Evolutionary conservation across 257 asterid genomes (phyloP).

Genomic region (Gynochthodes officinalis): DNA sequence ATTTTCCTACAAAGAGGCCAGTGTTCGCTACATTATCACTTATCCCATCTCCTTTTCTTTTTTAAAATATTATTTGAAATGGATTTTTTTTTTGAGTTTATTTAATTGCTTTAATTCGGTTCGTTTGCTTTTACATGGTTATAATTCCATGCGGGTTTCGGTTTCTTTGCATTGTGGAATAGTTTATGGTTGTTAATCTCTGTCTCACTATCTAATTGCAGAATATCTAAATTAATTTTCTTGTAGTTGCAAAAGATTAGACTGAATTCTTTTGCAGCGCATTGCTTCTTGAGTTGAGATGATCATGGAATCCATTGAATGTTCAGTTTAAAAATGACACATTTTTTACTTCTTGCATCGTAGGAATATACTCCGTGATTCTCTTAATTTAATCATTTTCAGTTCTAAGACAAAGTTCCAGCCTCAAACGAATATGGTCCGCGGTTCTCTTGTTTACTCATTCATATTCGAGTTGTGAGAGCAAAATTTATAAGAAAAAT

Average conservation of each 20-base stretch:
- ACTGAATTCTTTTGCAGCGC: background rate
- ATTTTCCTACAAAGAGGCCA: constrained; percentile 46
- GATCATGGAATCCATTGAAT: background rate
- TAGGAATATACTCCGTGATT: background rate
- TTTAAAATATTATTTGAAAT: background rate
- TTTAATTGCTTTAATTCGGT: background rate
- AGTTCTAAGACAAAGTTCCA: no score
- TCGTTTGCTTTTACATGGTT: background rate
- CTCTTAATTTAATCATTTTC: background rate
- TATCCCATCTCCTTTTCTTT: background rate
- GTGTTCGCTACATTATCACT: background rate
- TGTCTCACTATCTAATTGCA: background rate
- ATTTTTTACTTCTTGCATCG: background rate
- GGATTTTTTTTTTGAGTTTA: background rate
- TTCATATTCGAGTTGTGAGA: background rate
- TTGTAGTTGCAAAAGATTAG: background rate
- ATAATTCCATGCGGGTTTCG: background rate
- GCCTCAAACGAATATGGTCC: no score
- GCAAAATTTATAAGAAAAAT: background rate
- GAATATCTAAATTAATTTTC: no score
- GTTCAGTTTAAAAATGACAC: background rate
- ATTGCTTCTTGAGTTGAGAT: background rate
- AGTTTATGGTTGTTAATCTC: background rate
- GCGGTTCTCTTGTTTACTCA: background rate
- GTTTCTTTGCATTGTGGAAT: background rate